Conservation (phyloP, 768 basidiomycete genomes). For the Cystofilobasidium ferigula region DNA sequence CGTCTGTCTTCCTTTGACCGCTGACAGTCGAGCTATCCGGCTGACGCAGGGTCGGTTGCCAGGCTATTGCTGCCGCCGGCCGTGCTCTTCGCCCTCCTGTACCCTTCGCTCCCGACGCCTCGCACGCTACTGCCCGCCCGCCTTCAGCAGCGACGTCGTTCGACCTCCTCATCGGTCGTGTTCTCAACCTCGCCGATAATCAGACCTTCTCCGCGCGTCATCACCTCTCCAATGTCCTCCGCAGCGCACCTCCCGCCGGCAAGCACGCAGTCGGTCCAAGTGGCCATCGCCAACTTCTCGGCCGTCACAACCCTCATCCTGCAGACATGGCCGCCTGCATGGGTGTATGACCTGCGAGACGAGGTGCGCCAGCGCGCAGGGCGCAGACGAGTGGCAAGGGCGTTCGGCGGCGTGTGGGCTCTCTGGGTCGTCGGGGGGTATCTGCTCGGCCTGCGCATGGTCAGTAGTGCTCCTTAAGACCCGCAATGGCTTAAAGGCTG, state of each 20-base stretch:
- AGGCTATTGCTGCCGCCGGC: conserved; percentile 24
- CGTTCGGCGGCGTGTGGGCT: conserved; percentile 8
- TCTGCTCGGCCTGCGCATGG: conserved; percentile 16
- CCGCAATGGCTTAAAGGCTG: neutral
- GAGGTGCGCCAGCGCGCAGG: neutral
- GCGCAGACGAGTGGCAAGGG: neutral
- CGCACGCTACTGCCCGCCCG: conserved; percentile 21
- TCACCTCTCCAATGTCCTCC: neutral
- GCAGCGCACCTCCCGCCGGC: conserved; percentile 23
- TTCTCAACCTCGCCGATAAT: conserved; percentile 21
- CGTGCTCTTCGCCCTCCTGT: conserved; percentile 19
- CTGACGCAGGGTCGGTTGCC: neutral
- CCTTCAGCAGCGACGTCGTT: conserved; percentile 24
- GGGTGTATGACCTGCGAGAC: neutral
- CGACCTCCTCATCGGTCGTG: conserved; percentile 22
- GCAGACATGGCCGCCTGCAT: conserved; percentile 12
- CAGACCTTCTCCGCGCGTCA: conserved; percentile 11
- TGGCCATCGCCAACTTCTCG: conserved; percentile 14
- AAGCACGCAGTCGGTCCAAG: conserved; percentile 4
- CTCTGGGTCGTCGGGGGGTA: conserved; percentile 12
- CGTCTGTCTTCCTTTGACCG: conserved; percentile 26
- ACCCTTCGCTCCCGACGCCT: neutral
- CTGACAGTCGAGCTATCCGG: neutral
- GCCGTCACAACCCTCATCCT: conserved; percentile 5
- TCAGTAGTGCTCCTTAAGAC: neutral